Conservation (phyloP, 257 asterid species). For the Plantago elongata region DNA sequence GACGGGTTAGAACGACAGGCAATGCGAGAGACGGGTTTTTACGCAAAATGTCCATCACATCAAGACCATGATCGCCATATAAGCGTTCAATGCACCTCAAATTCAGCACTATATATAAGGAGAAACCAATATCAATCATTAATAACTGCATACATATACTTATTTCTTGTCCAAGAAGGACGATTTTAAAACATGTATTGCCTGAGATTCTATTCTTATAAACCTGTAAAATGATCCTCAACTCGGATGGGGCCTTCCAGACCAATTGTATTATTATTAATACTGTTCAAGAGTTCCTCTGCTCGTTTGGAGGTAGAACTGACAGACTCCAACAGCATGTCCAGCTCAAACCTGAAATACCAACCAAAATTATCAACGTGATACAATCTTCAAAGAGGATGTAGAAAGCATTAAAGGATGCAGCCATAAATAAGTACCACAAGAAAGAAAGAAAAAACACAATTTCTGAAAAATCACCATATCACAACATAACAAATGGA, state of each 20-base stretch:
- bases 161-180: constrained; percentile 11
- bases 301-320: constrained; percentile 74
- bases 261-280: constrained; percentile 54
- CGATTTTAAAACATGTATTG: not conserved
- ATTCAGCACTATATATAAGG: constrained; percentile 54
- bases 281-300: constrained; percentile 67
- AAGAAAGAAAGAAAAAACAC: not conserved
- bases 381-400: constrained; percentile 9
- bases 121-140: constrained; percentile 20
- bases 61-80: constrained; percentile 99
- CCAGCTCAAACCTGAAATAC: constrained; percentile 81
- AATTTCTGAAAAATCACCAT: not conserved
- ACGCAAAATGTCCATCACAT: constrained; percentile 85
- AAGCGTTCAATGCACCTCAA: constrained; percentile 94
- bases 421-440: not conserved
- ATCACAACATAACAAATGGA: not conserved
- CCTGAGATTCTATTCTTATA: constrained; percentile 19
- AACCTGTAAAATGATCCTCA: constrained; percentile 91
- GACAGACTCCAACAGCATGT: constrained; percentile 91
- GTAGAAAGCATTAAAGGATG: not conserved
- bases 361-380: constrained; percentile 17
- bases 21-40: constrained; percentile 72
- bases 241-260: constrained; percentile 55
- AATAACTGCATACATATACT: not conserved
- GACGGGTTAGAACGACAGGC: constrained; percentile 81